phyloP scores from a whole-genome alignment of 2,329 filamentous ascomycete species.

The Ophiostoma sp. region DNA sequence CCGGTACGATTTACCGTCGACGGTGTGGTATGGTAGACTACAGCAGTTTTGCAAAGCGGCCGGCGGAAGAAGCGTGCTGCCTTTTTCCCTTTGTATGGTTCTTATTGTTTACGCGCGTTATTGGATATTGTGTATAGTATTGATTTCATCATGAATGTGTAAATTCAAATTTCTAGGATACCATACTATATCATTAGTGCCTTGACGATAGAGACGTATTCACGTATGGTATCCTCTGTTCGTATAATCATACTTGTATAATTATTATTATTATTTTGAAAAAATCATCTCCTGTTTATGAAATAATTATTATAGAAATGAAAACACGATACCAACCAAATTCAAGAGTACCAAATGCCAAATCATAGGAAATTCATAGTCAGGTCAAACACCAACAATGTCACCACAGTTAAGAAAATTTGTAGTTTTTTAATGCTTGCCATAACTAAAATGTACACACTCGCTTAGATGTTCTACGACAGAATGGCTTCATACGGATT shows the following conservation, averaged over 20 bases:
- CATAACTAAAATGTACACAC: not conserved
- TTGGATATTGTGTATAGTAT: constrained; percentile 3
- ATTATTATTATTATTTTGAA: not conserved
- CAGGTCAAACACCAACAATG: not conserved
- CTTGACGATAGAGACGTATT: no score
- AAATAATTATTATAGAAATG: no score
- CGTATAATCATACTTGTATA: not conserved
- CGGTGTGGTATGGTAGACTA: not conserved
- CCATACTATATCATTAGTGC: no score
- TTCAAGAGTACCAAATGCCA: no score
- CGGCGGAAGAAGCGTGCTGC: not conserved
- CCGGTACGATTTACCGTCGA: no score
- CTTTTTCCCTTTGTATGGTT: not conserved
- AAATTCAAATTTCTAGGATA: not conserved
- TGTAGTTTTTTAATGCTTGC: not conserved
- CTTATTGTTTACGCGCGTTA: not conserved
- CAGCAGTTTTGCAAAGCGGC: not conserved
- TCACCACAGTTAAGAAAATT: not conserved
- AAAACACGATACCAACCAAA: no score
- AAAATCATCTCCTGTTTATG: no score
- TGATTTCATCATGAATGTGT: not conserved
- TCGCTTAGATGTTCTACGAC: not conserved
- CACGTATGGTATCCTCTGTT: no score
- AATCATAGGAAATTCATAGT: no score
- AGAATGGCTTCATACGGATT: not conserved